These are phyloP conservation scores for Hypsizygus marmoreus DNA, from an alignment of 768 basidiomycete genomes.

Conservation along the genomic window DNA sequence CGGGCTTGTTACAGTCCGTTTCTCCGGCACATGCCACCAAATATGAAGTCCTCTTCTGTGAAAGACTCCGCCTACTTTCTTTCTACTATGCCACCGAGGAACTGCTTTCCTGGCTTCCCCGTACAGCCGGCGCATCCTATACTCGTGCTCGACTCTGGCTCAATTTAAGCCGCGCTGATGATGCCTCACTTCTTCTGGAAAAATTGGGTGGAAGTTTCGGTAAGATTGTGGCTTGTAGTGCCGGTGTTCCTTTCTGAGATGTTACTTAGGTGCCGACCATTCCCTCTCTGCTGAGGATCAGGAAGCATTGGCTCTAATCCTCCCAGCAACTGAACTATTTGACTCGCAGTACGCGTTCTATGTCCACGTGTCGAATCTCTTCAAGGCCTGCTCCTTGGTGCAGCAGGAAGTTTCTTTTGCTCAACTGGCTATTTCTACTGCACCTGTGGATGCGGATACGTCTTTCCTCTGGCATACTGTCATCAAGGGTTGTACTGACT, in stretches of 20 bases:
- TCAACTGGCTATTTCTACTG: conserved; percentile 76
- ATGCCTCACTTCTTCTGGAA: conserved; percentile 73
- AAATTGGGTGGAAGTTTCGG: conserved; percentile 77
- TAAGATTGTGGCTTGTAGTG: conserved; percentile 34
- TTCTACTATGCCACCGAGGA: conserved; percentile 63
- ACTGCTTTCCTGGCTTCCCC: conserved; percentile 75
- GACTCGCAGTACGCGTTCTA: conserved; percentile 76
- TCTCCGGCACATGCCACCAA: conserved; percentile 68
- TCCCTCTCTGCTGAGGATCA: conserved; percentile 60
- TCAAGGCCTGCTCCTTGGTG: conserved; percentile 57
- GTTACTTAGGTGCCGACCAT: conserved; percentile 45
- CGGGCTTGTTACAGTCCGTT: conserved; percentile 66
- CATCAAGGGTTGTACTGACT: conserved; percentile 72
- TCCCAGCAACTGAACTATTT: conserved; percentile 58
- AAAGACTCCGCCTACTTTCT: conserved; percentile 63
- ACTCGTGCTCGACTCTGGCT: conserved; percentile 70
- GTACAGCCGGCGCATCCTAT: conserved; percentile 75
- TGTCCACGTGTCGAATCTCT: conserved; percentile 73
- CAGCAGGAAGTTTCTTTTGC: conserved; percentile 74
- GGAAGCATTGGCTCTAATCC: conserved; percentile 59
- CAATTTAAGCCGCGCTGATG: conserved; percentile 65
- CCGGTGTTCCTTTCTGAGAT: conserved; percentile 16
- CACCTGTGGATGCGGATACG: conserved; percentile 52
- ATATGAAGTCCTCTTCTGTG: conserved; percentile 73
- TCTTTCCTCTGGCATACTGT: conserved; percentile 79